phyloP scores from a whole-genome alignment of 2,329 filamentous ascomycete genomes.

The Fusarium annulatum region DNA sequence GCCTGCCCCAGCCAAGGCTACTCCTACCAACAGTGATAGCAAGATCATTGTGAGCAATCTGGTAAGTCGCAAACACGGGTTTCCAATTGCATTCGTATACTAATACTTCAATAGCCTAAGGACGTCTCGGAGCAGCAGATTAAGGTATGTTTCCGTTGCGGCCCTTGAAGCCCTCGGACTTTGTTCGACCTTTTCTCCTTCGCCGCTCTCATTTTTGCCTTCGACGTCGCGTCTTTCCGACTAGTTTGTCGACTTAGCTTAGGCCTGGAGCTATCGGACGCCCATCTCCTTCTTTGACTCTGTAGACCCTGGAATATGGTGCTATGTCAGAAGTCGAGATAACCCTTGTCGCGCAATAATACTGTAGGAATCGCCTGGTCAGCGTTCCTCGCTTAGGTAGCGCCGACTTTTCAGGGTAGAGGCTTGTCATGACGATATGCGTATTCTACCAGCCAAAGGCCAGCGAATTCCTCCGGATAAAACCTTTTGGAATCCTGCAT shows the following conservation, averaged over 20 bases:
- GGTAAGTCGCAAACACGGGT: conserved; percentile 67
- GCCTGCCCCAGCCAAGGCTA: conserved; percentile 72
- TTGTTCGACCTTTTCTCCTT: conserved; percentile 70
- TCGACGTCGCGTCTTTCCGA: conserved; percentile 42
- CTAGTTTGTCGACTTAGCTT: conserved; percentile 31
- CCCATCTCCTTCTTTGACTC: conserved; percentile 48
- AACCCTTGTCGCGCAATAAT: conserved; percentile 62
- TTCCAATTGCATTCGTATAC: conserved; percentile 37
- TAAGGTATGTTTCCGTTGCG: conserved; percentile 99
- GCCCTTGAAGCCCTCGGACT: conserved; percentile 74
- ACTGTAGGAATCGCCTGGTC: conserved; percentile 62
- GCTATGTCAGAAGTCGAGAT: conserved; percentile 67
- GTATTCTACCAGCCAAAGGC: conserved; percentile 33
- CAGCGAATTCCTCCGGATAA: conserved; percentile 44
- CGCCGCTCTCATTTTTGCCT: conserved; percentile 52
- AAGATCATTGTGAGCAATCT: conserved; percentile 99
- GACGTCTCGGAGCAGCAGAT: conserved; percentile 98
- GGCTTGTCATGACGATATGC: conserved; percentile 38
- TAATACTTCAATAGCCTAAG: conserved; percentile 77
- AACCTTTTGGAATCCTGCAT: conserved; percentile 39
- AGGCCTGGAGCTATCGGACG: conserved; percentile 43
- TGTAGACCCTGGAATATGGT: conserved; percentile 48
- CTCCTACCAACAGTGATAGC: conserved; percentile 76
- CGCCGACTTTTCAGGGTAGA: conserved; percentile 43
- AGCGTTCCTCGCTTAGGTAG: conserved; percentile 53